Evolutionary conservation across 805 yeast genomes (phyloP).

Genomic region (Candida sphagnicola): DNA sequence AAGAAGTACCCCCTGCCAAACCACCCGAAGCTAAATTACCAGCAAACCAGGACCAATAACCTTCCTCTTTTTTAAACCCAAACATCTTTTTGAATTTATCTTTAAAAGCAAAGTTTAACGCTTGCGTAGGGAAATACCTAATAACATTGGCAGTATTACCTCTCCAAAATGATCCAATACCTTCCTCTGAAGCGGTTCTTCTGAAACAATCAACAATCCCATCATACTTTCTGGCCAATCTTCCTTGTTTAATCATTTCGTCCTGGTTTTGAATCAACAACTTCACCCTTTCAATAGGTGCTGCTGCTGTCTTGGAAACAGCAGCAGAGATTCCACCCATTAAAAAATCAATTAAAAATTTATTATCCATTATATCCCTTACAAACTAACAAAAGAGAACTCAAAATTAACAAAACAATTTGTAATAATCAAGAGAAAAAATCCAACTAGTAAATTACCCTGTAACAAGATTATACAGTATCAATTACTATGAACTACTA

Average conservation of each 20-base stretch:
- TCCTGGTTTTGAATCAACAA: conserved; percentile 96
- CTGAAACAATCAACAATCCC: conserved; percentile 94
- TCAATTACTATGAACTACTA: no score
- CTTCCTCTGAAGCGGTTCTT: conserved; percentile 92
- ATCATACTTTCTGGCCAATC: conserved; percentile 77
- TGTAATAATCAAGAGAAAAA: no score
- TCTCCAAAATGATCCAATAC: conserved; percentile 94
- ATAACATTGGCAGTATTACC: conserved; percentile 99
- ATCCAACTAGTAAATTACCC: no score
- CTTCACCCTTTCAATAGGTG: conserved; percentile 97
- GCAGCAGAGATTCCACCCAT: conserved; percentile 99
- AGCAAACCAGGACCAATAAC: conserved; percentile 90
- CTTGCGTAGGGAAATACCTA: conserved; percentile 99
- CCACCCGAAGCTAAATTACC: conserved; percentile 99
- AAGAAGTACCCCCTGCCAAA: conserved; percentile 95
- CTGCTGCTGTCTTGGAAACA: conserved; percentile 96
- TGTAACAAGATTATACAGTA: no score
- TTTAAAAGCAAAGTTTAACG: conserved; percentile 97
- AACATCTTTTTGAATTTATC: conserved; percentile 93
- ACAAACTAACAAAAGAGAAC: no score
- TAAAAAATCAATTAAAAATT: conserved; percentile 51
- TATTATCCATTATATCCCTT: conserved; percentile 10
- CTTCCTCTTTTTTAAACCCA: conserved; percentile 95
- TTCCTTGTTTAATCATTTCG: conserved; percentile 97
- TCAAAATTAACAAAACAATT: no score